Evolutionary conservation across 352 stramenopile genomes (phyloP).

Genomic region (Phytophthora chlamydospora): DNA sequence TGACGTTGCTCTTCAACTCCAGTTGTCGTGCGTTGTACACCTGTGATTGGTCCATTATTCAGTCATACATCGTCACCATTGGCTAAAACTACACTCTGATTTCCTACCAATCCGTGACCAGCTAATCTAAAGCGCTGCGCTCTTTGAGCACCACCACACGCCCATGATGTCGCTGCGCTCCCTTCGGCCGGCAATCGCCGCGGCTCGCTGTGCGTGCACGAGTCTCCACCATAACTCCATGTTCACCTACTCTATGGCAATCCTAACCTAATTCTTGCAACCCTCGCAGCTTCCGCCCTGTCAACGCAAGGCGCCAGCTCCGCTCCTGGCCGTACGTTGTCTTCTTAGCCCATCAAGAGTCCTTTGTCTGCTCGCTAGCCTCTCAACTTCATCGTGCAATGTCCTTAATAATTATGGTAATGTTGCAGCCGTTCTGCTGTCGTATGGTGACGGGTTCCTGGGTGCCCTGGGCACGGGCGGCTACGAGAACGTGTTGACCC

Average conservation of each 20-base stretch:
- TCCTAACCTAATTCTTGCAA: slow-evolving; percentile 6
- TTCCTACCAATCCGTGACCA: slow-evolving; percentile 19
- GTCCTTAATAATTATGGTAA: background rate
- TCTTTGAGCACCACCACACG: too few species aligned
- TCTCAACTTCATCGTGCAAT: background rate
- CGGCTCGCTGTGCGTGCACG: slow-evolving; percentile 28
- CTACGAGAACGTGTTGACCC: slow-evolving; percentile 60
- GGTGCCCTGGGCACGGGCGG: slow-evolving; percentile 71
- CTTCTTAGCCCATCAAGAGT: background rate
- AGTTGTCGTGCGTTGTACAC: slow-evolving; percentile 9
- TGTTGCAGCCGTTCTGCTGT: slow-evolving; percentile 55
- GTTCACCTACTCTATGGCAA: background rate
- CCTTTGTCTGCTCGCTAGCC: background rate
- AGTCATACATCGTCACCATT: background rate
- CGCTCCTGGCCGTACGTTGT: slow-evolving; percentile 31
- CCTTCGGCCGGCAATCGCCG: slow-evolving; percentile 19
- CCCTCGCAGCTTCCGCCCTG: slow-evolving; percentile 18
- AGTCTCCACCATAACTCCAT: background rate
- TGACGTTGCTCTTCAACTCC: slow-evolving; percentile 15
- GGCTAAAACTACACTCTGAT: background rate
- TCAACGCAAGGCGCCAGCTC: slow-evolving; percentile 26
- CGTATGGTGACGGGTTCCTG: slow-evolving; percentile 82
- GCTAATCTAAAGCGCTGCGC: background rate
- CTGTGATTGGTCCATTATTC: slow-evolving; percentile 10
- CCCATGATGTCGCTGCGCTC: slow-evolving; percentile 33